These are phyloP conservation scores for Puya raimondii DNA, from an alignment of 176 grass and related monocot genomes.

Conservation along the genomic window DNA sequence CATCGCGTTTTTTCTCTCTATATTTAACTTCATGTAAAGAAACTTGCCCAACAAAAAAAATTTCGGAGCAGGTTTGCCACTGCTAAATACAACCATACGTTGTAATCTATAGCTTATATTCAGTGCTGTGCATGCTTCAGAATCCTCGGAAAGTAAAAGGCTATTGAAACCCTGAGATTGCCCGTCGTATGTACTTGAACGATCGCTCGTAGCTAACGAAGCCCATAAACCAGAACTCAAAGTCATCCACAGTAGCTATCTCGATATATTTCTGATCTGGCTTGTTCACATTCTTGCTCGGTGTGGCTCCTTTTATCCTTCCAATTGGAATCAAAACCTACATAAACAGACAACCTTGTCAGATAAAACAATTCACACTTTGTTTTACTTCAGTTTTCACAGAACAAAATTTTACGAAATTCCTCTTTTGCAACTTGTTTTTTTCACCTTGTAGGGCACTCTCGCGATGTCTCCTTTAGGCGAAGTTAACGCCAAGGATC, in stretches of 20 bases:
- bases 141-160: neutral
- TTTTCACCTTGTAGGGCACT: conserved; percentile 26
- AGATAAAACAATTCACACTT: neutral
- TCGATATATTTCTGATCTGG: conserved; percentile 31
- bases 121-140: no score
- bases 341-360: neutral
- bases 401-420: neutral
- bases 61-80: no score
- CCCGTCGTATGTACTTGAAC: conserved; percentile 10
- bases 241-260: conserved; percentile 33
- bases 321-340: conserved; percentile 22
- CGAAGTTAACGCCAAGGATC: conserved; percentile 11
- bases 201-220: conserved; percentile 35
- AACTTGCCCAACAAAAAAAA: no score
- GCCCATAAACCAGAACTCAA: conserved; percentile 49
- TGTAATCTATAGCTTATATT: no score
- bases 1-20: no score
- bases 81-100: no score
- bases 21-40: no score
- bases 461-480: conserved; percentile 15
- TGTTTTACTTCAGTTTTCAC: neutral
- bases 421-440: neutral
- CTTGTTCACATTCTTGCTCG: conserved; percentile 22
- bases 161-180: conserved; percentile 13
- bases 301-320: conserved; percentile 24